phyloP scores from a whole-genome alignment of 257 asterid genomes.

The Cynanchum wilfordii region DNA sequence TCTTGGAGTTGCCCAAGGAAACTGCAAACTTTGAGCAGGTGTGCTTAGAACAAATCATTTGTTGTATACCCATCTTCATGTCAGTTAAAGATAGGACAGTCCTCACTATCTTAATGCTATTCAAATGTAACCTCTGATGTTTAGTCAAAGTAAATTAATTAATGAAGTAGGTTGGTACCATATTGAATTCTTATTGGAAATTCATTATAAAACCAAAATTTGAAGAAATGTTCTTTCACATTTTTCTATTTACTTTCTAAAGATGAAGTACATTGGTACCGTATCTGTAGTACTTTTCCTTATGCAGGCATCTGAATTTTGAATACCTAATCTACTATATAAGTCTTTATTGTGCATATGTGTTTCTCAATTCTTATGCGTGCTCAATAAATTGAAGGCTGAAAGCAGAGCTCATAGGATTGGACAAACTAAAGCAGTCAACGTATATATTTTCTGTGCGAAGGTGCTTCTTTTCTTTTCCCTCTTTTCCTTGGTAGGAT shows the following conservation, averaged over 20 bases:
- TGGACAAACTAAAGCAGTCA: conserved; percentile 83
- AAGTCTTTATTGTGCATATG: neutral
- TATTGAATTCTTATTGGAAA: neutral
- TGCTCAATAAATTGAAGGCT: conserved; percentile 53
- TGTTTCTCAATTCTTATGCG: conserved; percentile 25
- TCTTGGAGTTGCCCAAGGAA: conserved; percentile 77
- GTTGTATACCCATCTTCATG: neutral
- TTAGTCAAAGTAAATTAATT: neutral
- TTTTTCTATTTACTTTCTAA: neutral
- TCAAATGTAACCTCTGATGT: neutral
- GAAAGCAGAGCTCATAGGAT: conserved; percentile 97
- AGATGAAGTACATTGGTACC: too few relatives aligned
- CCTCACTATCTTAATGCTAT: neutral
- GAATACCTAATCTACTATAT: neutral
- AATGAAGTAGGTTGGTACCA: neutral
- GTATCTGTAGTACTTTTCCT: neutral
- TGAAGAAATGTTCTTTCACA: neutral
- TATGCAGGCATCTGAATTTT: neutral
- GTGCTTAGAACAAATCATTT: neutral
- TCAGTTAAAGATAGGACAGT: too few relatives aligned
- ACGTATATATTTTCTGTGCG: conserved; percentile 84
- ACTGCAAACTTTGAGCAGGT: conserved; percentile 88
- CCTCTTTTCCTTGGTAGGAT: neutral
- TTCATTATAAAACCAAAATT: neutral
- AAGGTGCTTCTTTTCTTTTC: conserved; percentile 45